Evolutionary conservation across 2,329 filamentous ascomycete species (phyloP).

Genomic region (Aspergillus unguis): DNA sequence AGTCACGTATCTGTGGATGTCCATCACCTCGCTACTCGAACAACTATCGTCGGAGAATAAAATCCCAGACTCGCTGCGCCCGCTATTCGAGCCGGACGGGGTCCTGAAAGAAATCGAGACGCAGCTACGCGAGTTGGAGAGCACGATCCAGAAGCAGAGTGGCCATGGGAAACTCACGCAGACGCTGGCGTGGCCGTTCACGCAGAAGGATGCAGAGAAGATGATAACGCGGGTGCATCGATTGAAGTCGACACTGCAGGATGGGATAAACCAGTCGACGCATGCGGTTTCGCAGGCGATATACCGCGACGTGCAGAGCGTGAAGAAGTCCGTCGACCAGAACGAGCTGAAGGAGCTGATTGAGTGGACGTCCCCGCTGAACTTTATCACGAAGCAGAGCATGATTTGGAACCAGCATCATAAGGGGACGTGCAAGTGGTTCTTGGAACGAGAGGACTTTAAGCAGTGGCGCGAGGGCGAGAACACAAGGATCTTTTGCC

Average conservation of each 20-base stretch:
- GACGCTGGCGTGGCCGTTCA: conserved; percentile 10
- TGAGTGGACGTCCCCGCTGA: conserved; percentile 10
- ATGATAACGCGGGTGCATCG: conserved; percentile 2
- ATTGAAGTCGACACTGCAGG: conserved; percentile 1
- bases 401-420: conserved; percentile 11
- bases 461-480: conserved; percentile 5
- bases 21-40: conserved; percentile 9
- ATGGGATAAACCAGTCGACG: conserved; percentile 6
- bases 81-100: conserved; percentile 14
- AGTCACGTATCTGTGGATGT: conserved; percentile 14
- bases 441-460: conserved; percentile 4
- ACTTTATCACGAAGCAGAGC: conserved; percentile 11
- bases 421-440: conserved; percentile 11
- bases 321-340: conserved; percentile 6
- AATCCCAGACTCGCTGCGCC: conserved; percentile 5
- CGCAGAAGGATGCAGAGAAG: conserved; percentile 8
- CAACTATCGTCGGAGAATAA: conserved; percentile 5
- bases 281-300: conserved; percentile 2
- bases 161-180: not conserved
- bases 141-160: not conserved
- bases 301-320: conserved; percentile 1
- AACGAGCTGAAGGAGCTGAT: conserved; percentile 7
- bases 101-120: conserved; percentile 12
- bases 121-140: not conserved
- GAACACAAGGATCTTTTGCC: conserved; percentile 2